These are phyloP conservation scores for Perkinsus marinus DNA, from an alignment of 169 alveolate genomes.

Conservation along the genomic window DNA sequence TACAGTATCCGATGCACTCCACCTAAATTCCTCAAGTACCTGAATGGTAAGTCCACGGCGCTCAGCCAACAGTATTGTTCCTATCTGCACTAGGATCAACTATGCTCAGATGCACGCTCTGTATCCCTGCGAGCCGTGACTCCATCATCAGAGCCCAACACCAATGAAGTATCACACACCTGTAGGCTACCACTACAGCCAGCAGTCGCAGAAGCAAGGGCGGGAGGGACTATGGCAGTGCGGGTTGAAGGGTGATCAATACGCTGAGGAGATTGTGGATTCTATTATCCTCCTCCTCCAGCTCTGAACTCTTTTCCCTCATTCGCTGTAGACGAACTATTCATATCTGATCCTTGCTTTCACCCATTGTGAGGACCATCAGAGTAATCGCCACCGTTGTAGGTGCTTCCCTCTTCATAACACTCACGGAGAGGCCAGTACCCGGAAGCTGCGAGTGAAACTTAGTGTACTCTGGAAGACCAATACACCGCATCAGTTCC, in stretches of 20 bases:
- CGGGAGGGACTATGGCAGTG: not conserved
- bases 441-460: not conserved
- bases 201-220: not conserved
- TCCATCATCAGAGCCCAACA: not conserved
- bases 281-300: not conserved
- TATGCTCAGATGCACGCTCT: not conserved
- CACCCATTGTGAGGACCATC: too few species aligned
- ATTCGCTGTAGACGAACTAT: too few species aligned
- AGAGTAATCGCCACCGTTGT: not conserved
- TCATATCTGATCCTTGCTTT: too few species aligned
- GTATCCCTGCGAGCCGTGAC: not conserved
- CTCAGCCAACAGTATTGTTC: not conserved
- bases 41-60: not conserved
- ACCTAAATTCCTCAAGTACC: not conserved
- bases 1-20: not conserved
- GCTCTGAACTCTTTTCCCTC: not conserved
- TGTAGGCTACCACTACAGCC: not conserved
- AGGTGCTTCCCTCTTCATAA: not conserved
- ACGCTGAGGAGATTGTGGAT: too few species aligned
- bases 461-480: not conserved
- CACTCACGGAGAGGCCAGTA: not conserved
- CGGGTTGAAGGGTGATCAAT: not conserved
- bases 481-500: not conserved
- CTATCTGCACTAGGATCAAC: too few species aligned
- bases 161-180: not conserved